These are phyloP conservation scores for Knoxia roxburghii DNA, from an alignment of 257 asterid genomes.

Conservation along the genomic window DNA sequence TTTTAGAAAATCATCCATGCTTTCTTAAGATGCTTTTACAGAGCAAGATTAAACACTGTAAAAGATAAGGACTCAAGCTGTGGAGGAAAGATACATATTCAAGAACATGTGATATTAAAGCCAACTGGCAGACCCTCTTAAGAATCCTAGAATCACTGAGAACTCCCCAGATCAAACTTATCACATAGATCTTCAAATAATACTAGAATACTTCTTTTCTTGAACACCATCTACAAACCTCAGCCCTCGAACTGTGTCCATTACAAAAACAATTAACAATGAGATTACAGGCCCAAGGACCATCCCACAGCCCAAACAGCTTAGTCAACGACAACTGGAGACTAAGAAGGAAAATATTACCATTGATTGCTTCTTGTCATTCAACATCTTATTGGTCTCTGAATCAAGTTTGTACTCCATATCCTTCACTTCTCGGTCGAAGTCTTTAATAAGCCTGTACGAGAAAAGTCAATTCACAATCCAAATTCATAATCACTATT, in stretches of 20 bases:
- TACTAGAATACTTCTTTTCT: neutral
- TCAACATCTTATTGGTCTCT: constrained; percentile 64
- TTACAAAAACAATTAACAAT: neutral
- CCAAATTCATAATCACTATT: neutral
- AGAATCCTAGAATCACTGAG: neutral
- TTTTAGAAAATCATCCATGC: neutral
- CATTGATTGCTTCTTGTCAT: constrained; percentile 89
- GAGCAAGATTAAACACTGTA: too few relatives aligned
- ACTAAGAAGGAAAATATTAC: constrained; percentile 27
- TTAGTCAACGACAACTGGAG: neutral
- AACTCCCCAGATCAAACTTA: neutral
- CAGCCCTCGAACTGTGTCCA: neutral
- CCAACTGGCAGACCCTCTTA: neutral
- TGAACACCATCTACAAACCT: neutral
- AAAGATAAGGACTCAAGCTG: neutral
- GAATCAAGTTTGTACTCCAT: constrained; percentile 67
- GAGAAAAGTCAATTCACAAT: constrained; percentile 11
- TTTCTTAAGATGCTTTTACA: neutral
- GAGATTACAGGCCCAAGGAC: neutral
- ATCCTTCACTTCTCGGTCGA: constrained; percentile 72
- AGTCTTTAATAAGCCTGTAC: constrained; percentile 86
- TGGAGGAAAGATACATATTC: neutral
- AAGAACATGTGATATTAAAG: neutral
- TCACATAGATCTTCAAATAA: neutral
- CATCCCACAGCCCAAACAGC: neutral